Base-by-base conservation (phyloP, 2,329 filamentous ascomycete genomes). In the Bipolaris bicolor region DNA sequence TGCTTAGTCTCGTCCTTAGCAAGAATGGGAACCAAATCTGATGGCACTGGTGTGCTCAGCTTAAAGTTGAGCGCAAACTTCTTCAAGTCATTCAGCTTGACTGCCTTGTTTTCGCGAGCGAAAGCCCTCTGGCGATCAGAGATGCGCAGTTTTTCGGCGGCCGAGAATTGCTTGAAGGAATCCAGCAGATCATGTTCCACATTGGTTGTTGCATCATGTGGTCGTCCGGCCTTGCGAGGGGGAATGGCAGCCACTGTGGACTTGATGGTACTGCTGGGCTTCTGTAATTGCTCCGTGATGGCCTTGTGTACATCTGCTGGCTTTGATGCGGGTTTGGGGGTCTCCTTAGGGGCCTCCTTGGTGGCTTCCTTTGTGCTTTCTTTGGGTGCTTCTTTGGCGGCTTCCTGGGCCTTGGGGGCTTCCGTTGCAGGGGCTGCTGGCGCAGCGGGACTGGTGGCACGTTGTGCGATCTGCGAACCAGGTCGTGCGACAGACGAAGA, bases 1-100 rank as follows among this genome's bases (percentile, higher is more conserved):
- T 98, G 95, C 80, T 97, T 99, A 44, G 82, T 84, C n/a, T 92
- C 92, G 73, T 99, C 95, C 75, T 98, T 99, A 57, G 95, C 94
- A 59, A 99, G 89, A 65, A 99, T 99, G 1, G 91, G 89, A 26
- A 99, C 92, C 34, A 99, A 80, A 76, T 99, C 95, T 49, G 86
- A 88, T 1, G 95, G 95, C 10, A 99, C 92, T 5, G 93, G 92
- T 2, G 94, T 97, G 48, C 90, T 89, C 16, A 99, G 85, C 79
- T 98, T 98, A 83, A 99, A 99, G 73, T 86, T 95, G 66, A 88
- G 86, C 1, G 95, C 92, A 76, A 99, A 99, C 72, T 94, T 97
- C 82, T 95, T 96, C 56, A 99, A 80, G 78, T 99, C 95, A 58
- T 91, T 96, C 60, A 99, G 78, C 77, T 96, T 97, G 63, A 95